Conservation (phyloP, 805 yeast species). For the Kuraishia capsulata region DNA sequence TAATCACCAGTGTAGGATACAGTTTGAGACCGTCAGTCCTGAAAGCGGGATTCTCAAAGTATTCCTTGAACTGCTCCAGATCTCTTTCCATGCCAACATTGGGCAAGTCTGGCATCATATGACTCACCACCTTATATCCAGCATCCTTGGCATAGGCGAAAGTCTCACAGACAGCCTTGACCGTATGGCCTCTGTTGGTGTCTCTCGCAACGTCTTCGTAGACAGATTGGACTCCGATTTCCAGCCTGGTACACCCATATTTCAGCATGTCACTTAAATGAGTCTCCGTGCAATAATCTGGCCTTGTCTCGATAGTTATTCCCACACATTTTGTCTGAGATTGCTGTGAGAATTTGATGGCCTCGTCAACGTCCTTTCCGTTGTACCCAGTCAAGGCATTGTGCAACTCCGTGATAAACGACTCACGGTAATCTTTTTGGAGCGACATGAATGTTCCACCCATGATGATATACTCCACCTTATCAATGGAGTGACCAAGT, state of each 20-base stretch:
- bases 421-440: constrained; percentile 83
- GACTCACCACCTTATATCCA: constrained; percentile 95
- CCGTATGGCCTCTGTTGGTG: constrained; percentile 97
- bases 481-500: constrained; percentile 92
- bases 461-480: constrained; percentile 96
- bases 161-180: constrained; percentile 90
- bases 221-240: constrained; percentile 94
- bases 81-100: constrained; percentile 99
- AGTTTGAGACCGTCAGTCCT: constrained; percentile 94
- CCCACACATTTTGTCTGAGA: constrained; percentile 96
- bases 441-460: constrained; percentile 98
- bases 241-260: constrained; percentile 94
- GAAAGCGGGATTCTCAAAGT: constrained; percentile 94
- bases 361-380: constrained; percentile 83
- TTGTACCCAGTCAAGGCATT: constrained; percentile 92
- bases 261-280: constrained; percentile 92
- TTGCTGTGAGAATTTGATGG: constrained; percentile 85
- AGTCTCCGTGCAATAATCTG: constrained; percentile 95
- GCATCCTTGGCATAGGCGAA: constrained; percentile 96
- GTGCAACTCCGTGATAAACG: constrained; percentile 81
- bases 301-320: constrained; percentile 95
- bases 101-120: constrained; percentile 99
- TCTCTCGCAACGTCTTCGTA: constrained; percentile 98
- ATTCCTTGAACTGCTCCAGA: constrained; percentile 89
- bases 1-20: constrained; percentile 91